These are phyloP conservation scores for Fusarium virguliforme DNA, from an alignment of 2,329 filamentous ascomycete species.

Conservation along the genomic window DNA sequence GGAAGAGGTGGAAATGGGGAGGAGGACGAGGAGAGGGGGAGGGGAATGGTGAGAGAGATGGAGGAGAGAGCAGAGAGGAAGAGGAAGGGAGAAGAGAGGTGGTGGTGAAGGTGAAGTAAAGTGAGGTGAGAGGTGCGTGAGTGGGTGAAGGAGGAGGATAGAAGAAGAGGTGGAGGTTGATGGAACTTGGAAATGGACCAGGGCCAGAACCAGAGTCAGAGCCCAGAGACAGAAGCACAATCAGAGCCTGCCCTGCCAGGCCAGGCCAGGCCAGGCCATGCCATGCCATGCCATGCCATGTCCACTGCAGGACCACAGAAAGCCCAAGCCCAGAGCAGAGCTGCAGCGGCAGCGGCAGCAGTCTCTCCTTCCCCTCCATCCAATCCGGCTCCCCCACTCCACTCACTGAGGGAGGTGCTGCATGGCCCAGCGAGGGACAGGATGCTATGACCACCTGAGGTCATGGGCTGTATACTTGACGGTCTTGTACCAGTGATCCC, in stretches of 20 bases:
- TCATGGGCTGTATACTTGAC: conserved; percentile 19
- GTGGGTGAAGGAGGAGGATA: conserved; percentile 41
- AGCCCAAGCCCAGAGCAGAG: conserved; percentile 11
- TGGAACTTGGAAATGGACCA: conserved; percentile 39
- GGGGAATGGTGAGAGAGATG: conserved; percentile 49
- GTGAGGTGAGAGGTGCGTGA: conserved; percentile 51
- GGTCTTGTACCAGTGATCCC: conserved; percentile 19
- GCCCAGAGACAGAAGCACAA: conserved; percentile 31
- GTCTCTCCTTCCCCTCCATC: conserved; percentile 14
- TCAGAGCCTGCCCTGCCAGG: conserved; percentile 19
- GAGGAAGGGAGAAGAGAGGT: conserved; percentile 43
- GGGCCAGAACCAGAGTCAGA: conserved; percentile 33
- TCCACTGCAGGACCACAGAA: conserved; percentile 9
- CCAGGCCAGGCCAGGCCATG: conserved; percentile 5
- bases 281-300: conserved; percentile 3
- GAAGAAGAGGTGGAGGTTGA: conserved; percentile 40
- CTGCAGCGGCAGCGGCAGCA: conserved; percentile 23
- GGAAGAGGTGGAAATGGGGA: conserved; percentile 46
- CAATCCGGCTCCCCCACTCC: conserved; percentile 12
- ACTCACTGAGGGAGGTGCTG: conserved; percentile 28
- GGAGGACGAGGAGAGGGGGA: conserved; percentile 48
- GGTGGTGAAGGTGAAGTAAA: conserved; percentile 54
- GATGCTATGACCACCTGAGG: conserved; percentile 37
- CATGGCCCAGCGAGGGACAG: conserved; percentile 28
- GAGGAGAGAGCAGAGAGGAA: conserved; percentile 42